Evolutionary conservation across 2,329 filamentous ascomycete species (phyloP).

Genomic region (Diaporthe humulicola): DNA sequence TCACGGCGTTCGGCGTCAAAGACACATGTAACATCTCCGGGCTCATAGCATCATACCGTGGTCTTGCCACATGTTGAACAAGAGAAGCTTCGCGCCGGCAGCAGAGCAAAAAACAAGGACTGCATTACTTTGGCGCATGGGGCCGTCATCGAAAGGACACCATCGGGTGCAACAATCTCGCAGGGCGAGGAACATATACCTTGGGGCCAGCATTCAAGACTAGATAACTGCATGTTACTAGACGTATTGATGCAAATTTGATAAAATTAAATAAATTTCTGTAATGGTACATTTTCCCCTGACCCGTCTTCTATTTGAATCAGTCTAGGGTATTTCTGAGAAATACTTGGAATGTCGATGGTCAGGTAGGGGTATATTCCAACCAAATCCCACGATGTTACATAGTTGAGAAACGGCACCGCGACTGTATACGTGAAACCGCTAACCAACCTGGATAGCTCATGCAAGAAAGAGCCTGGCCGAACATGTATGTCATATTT

Average conservation of each 20-base stretch:
- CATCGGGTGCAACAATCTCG: neutral
- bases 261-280: neutral
- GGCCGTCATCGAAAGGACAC: neutral
- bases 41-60: neutral
- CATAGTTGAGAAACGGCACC: neutral
- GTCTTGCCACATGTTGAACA: neutral
- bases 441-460: neutral
- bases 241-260: neutral
- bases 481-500: neutral
- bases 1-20: neutral
- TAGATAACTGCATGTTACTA: slow-evolving; percentile 18
- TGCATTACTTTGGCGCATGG: slow-evolving; percentile 8
- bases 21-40: neutral
- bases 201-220: neutral
- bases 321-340: neutral
- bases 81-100: slow-evolving; percentile 7
- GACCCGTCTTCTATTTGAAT: neutral
- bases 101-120: neutral
- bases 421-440: neutral
- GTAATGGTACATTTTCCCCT: neutral
- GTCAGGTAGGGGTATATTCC: neutral
- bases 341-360: neutral
- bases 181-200: slow-evolving; percentile 4
- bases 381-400: neutral
- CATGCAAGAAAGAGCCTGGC: neutral